phyloP scores from a whole-genome alignment of 2,329 filamentous ascomycete genomes.

The Beauveria australis region DNA sequence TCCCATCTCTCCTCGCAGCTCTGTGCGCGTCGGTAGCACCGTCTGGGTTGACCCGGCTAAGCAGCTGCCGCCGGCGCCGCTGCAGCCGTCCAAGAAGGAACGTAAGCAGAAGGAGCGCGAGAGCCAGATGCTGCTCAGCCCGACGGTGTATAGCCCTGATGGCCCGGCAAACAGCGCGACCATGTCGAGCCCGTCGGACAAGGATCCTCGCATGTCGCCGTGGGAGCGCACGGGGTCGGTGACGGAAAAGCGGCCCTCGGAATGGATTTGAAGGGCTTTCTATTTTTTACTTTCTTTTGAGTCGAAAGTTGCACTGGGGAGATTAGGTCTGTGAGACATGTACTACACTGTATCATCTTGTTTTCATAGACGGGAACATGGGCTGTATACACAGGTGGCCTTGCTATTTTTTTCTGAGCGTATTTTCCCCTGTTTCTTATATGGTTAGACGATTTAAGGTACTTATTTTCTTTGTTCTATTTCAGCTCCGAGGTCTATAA shows the following conservation, averaged over 20 bases:
- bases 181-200: slow-evolving; percentile 6
- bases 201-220: neutral
- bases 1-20: neutral
- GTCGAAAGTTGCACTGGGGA: neutral
- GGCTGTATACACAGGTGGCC: neutral
- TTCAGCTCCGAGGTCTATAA: neutral
- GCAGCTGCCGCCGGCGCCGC: slow-evolving; percentile 6
- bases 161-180: slow-evolving; percentile 8
- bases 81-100: neutral
- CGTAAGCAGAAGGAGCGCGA: slow-evolving; percentile 16
- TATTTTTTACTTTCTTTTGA: neutral
- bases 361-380: neutral
- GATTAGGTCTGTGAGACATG: neutral
- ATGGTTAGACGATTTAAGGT: slow-evolving; percentile 2
- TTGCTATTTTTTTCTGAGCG: neutral
- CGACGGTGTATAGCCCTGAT: slow-evolving; percentile 43
- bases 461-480: neutral
- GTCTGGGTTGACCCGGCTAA: slow-evolving; percentile 7
- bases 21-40: neutral
- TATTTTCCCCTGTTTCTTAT: neutral
- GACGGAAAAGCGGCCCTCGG: slow-evolving; percentile 15
- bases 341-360: neutral
- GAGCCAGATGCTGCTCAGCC: slow-evolving; percentile 35
- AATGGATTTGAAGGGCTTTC: slow-evolving; percentile 22
- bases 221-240: neutral